These are phyloP conservation scores for Hypoxylon sp. DNA, from an alignment of 2,329 filamentous ascomycete genomes.

Conservation along the genomic window DNA sequence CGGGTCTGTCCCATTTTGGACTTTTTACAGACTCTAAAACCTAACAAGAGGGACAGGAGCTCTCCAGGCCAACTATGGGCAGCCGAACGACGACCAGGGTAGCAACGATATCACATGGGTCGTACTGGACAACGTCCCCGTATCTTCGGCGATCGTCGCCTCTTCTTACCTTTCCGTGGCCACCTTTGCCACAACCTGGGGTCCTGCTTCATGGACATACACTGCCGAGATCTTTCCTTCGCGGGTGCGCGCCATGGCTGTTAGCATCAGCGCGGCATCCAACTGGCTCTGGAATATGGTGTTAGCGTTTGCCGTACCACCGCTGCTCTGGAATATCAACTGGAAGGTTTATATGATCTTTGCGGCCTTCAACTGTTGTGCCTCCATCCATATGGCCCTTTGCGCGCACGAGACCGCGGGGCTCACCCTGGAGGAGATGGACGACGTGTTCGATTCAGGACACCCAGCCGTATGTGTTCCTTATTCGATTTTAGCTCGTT, in stretches of 20 bases:
- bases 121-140: slow-evolving; percentile 64
- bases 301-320: slow-evolving; percentile 68
- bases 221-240: slow-evolving; percentile 74
- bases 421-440: slow-evolving; percentile 83
- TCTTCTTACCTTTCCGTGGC: slow-evolving; percentile 82
- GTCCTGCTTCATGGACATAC: slow-evolving; percentile 65
- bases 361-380: slow-evolving; percentile 77
- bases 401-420: slow-evolving; percentile 76
- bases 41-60: slow-evolving; percentile 55
- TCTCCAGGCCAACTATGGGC: slow-evolving; percentile 72
- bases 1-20: slow-evolving; percentile 57
- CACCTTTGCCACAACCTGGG: slow-evolving; percentile 68
- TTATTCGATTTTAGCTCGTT: neutral
- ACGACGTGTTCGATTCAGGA: slow-evolving; percentile 77
- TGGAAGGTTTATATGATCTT: slow-evolving; percentile 82
- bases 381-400: slow-evolving; percentile 78
- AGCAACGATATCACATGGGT: slow-evolving; percentile 70
- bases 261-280: slow-evolving; percentile 70
- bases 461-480: slow-evolving; percentile 59
- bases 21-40: neutral
- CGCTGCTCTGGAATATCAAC: slow-evolving; percentile 68
- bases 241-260: slow-evolving; percentile 73
- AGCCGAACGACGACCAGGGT: slow-evolving; percentile 60
- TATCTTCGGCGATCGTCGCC: slow-evolving; percentile 75
- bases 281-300: slow-evolving; percentile 75